Conservation (phyloP, 805 yeast species). For the Cyberlindnera euphorbiae region DNA sequence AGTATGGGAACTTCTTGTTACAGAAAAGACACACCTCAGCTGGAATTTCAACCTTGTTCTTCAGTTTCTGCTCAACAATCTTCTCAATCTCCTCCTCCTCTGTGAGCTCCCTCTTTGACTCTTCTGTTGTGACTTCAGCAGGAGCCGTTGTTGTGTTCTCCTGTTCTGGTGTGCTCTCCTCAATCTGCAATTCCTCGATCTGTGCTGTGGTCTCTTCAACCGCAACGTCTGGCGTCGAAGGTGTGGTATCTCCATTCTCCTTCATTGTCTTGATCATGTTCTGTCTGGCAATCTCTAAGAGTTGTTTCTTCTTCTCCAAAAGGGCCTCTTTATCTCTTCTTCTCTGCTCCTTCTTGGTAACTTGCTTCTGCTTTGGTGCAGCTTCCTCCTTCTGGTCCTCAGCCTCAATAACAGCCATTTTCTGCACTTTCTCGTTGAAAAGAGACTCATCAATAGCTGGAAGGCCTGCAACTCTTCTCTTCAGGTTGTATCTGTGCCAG, state of each 20-base stretch:
- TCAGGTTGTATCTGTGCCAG: constrained; percentile 96
- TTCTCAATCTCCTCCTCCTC: constrained; percentile 35
- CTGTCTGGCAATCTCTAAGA: constrained; percentile 36
- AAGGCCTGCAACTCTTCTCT: constrained; percentile 84
- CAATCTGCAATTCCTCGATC: constrained; percentile 1
- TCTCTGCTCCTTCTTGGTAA: constrained; percentile 38
- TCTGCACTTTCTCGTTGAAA: constrained; percentile 64
- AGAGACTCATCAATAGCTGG: constrained; percentile 67
- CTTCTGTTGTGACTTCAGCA: constrained; percentile 5
- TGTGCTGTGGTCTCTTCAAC: background rate
- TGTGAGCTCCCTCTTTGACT: constrained; percentile 24
- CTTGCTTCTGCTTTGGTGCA: constrained; percentile 24
- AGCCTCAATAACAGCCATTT: constrained; percentile 22
- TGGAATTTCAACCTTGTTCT: constrained; percentile 42
- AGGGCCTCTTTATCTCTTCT: constrained; percentile 39
- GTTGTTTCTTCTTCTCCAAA: constrained; percentile 35
- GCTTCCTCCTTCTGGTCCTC: constrained; percentile 15
- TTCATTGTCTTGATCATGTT: constrained; percentile 31
- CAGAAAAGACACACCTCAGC: constrained; percentile 52
- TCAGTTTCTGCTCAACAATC: constrained; percentile 34
- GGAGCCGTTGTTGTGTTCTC: constrained; percentile 2
- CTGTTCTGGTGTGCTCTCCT: background rate
- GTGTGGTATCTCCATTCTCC: constrained; percentile 1
- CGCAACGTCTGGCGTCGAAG: background rate
- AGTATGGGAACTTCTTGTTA: constrained; percentile 37